Base-by-base conservation (phyloP, 2,329 filamentous ascomycete species). In the Hymenoscyphus occultus region DNA sequence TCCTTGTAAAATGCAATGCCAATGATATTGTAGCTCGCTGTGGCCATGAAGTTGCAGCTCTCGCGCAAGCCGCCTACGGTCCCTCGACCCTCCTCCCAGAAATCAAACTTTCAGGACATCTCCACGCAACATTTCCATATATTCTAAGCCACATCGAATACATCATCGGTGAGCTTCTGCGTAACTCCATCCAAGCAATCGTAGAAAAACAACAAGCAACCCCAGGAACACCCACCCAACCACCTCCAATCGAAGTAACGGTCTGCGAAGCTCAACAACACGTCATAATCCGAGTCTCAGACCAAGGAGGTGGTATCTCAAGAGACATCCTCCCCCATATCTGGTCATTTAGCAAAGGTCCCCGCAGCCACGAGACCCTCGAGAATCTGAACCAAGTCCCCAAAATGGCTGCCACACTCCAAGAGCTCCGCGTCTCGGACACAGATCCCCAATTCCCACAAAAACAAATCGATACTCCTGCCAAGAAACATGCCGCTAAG, bases 311-410 rank as follows among this genome's bases (percentile, higher is more conserved):
- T 67, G 95, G 96, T 42, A 92, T 99, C 62, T 89, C 93, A 0
- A 86, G 88, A 59, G 91, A 95, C 56, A 86, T 94, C 65, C 80
- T 97, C 28, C 93, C 94, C 0, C 90, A 96, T 75, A 83, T 99
- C 5, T 99, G 96, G 95, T 96, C 93, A 32, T 99, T 99, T 76
- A 93, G 89, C 78, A 98, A 98, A 78, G 94, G 94, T 0, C 92
- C 93, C 1, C 87, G 92, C 42, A 90, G 88, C 65, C 83, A 89
- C 70, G 85, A 87, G 66, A 87, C 92, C 3, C 83, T 98, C n/a
- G 83, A 91, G 71, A 98, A 97, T 75, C 84, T 99, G 9, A 86
- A 86, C 12, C 87, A 90, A 69, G 94, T 99, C 2, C 95, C 95
- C 2, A 90, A 91, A 67, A 90, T 99, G 84, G 91, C 94, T 13